Percentiles rank a stretch among this genome's conserved stretches.
These are phyloP conservation scores for Penicillium roqueforti DNA, from an alignment of 495 filamentous ascomycete genomes.

Conservation along the genomic window DNA sequence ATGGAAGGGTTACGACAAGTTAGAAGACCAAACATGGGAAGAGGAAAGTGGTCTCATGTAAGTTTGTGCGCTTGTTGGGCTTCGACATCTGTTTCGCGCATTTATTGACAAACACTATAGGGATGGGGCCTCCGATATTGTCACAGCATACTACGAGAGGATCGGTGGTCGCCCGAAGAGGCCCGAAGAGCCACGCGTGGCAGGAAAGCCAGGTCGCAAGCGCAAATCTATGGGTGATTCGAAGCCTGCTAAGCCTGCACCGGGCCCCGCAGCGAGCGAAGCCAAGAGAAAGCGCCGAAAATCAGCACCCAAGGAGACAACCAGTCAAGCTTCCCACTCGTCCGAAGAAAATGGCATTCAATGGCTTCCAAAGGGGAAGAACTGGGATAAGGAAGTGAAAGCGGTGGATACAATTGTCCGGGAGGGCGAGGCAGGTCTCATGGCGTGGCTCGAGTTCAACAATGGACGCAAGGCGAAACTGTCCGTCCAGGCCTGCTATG, in stretches of 20 bases:
- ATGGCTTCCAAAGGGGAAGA: conserved; percentile 50
- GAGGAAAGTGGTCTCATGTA: conserved; percentile 54
- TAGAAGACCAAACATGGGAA: conserved; percentile 56
- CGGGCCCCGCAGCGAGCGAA: conserved; percentile 19
- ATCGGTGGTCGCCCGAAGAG: conserved; percentile 54
- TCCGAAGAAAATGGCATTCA: conserved; percentile 17
- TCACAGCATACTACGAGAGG: conserved; percentile 50
- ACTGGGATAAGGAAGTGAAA: conserved; percentile 55
- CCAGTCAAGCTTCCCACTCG: background rate
- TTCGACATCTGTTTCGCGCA: background rate
- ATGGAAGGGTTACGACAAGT: conserved; percentile 59
- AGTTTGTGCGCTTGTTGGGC: background rate
- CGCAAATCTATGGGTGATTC: conserved; percentile 37
- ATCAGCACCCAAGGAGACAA: conserved; percentile 20
- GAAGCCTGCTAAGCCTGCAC: conserved; percentile 23
- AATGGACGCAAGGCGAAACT: conserved; percentile 43
- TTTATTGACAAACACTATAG: conserved; percentile 25
- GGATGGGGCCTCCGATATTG: conserved; percentile 48
- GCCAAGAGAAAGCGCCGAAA: conserved; percentile 21
- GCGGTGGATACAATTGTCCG: conserved; percentile 55
- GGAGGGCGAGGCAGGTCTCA: conserved; percentile 36
- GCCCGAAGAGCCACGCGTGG: conserved; percentile 16
- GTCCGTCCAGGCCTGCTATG: conserved; percentile 37
- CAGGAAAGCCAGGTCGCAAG: conserved; percentile 28
- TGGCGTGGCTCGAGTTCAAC: conserved; percentile 55